Conservation (phyloP, 1,284 basidiomycete genomes). For the Marasmius tenuissimus region DNA sequence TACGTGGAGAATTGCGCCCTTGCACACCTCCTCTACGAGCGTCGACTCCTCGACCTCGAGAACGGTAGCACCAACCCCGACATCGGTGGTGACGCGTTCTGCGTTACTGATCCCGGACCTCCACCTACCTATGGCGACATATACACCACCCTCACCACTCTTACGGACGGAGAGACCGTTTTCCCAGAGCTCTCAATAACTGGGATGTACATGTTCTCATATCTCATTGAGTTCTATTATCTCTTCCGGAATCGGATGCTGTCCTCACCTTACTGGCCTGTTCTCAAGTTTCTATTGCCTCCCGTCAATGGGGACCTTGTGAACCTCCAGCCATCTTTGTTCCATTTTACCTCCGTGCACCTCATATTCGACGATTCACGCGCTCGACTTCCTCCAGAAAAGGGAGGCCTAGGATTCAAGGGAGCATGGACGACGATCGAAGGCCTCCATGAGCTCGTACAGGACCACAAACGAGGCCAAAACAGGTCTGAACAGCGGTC, state of each 20-base stretch:
- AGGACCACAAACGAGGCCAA: constrained; percentile 44
- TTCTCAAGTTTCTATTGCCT: constrained; percentile 37
- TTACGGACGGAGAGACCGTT: constrained; percentile 48
- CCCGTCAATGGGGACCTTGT: constrained; percentile 51
- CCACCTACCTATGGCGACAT: constrained; percentile 62
- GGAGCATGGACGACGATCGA: constrained; percentile 59
- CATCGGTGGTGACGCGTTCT: constrained; percentile 70
- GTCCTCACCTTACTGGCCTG: background rate
- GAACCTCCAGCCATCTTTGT: constrained; percentile 70
- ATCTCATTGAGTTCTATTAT: constrained; percentile 57
- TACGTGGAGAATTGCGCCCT: constrained; percentile 75
- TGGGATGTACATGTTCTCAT: constrained; percentile 50
- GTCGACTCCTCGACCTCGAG: constrained; percentile 51
- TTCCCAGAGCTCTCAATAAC: constrained; percentile 59
- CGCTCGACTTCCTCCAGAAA: constrained; percentile 53
- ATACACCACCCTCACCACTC: constrained; percentile 46
- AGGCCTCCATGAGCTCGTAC: constrained; percentile 51
- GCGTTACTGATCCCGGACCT: constrained; percentile 60
- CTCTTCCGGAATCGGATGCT: constrained; percentile 33
- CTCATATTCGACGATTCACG: constrained; percentile 71
- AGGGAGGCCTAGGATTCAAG: constrained; percentile 67
- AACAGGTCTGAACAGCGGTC: constrained; percentile 28
- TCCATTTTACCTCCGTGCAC: constrained; percentile 61
- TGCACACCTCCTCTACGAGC: constrained; percentile 71
- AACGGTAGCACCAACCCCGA: constrained; percentile 50